These are phyloP conservation scores for Arabidopsis thaliana DNA, from an alignment of 345 rosid genomes.

Conservation along the genomic window DNA sequence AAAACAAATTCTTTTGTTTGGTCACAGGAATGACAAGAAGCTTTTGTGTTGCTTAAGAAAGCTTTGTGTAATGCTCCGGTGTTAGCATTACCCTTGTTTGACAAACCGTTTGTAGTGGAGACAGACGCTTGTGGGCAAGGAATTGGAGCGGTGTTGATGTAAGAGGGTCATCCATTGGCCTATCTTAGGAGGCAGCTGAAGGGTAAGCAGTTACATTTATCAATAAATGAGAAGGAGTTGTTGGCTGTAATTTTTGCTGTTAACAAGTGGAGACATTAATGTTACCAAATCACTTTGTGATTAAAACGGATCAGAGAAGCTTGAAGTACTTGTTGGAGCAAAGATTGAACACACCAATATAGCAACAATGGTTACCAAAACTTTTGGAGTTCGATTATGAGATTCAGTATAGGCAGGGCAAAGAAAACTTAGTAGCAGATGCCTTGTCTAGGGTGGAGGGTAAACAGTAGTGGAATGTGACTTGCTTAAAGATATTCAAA, in stretches of 20 bases:
- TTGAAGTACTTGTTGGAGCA: too few species aligned
- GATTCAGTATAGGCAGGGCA: too few species aligned
- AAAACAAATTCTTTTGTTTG: not conserved
- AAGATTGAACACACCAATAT: too few species aligned
- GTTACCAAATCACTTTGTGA: too few species aligned
- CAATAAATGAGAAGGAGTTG: not conserved
- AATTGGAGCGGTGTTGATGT: not conserved
- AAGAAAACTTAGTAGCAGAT: too few species aligned
- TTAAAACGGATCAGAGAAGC: too few species aligned
- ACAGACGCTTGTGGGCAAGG: not conserved
- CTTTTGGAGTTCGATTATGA: too few species aligned
- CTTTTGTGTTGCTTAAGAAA: accelerated
- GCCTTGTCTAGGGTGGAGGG: too few species aligned
- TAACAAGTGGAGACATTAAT: too few species aligned
- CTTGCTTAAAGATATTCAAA: not conserved
- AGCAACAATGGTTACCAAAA: too few species aligned
- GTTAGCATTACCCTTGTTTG: not conserved
- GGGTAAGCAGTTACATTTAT: not conserved
- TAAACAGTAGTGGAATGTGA: not conserved
- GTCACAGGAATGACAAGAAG: not conserved
- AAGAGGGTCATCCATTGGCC: not conserved
- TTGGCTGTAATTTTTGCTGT: not conserved
- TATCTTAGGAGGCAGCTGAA: not conserved
- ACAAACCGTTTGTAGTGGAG: not conserved
- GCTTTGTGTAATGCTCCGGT: not conserved